Conservation (phyloP, 352 stramenopile genomes). For the Phytophthora pluvialis region DNA sequence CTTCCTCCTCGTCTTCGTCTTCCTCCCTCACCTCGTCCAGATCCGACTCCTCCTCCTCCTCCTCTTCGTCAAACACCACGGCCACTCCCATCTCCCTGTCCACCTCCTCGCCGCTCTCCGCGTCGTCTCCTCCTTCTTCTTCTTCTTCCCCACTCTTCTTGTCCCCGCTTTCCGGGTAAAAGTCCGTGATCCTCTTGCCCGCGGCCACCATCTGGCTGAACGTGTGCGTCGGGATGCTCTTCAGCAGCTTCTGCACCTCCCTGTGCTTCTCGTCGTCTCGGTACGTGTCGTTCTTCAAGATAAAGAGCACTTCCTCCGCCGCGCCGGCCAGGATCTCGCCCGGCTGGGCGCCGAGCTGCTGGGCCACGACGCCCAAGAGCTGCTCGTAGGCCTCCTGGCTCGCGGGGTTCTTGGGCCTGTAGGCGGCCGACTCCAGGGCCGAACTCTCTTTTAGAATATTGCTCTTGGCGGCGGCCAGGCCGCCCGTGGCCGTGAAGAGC, state of each 20-base stretch:
- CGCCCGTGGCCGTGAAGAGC: slow-evolving; percentile 61
- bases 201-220: slow-evolving; percentile 89
- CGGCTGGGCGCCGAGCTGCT: slow-evolving; percentile 86
- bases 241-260: slow-evolving; percentile 89
- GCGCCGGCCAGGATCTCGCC: slow-evolving; percentile 92
- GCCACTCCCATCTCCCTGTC: slow-evolving; percentile 98
- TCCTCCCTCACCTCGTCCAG: slow-evolving; percentile 90
- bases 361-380: slow-evolving; percentile 82
- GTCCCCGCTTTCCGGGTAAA: slow-evolving; percentile 50
- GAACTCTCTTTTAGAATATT: slow-evolving; percentile 80
- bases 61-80: slow-evolving; percentile 98
- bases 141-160: slow-evolving; percentile 36
- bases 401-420: slow-evolving; percentile 88
- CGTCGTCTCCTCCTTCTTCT: slow-evolving; percentile 14
- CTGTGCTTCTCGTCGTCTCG: slow-evolving; percentile 84
- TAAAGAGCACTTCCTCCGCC: slow-evolving; percentile 92
- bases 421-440: slow-evolving; percentile 81
- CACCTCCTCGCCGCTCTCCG: slow-evolving; percentile 61
- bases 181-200: slow-evolving; percentile 91
- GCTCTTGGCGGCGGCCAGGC: slow-evolving; percentile 44
- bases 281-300: slow-evolving; percentile 93
- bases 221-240: slow-evolving; percentile 66
- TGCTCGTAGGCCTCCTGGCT: slow-evolving; percentile 91
- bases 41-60: slow-evolving; percentile 95
- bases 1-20: slow-evolving; percentile 62